Base-by-base conservation (phyloP, 345 rosid genomes). In the Melaleuca quinquenervia region DNA sequence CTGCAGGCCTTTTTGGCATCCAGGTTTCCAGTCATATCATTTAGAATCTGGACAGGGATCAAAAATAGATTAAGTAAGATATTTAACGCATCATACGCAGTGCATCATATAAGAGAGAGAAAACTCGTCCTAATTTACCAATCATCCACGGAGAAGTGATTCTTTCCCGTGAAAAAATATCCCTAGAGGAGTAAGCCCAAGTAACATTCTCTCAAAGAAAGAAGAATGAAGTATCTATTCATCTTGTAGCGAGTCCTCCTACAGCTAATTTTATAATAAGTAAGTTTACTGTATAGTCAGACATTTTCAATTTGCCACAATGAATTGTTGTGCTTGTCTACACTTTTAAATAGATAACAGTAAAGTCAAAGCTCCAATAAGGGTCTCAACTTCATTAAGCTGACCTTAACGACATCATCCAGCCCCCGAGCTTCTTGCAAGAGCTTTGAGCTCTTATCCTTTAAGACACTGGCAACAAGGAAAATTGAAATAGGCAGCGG, bases 381-480 rank as follows among this genome's bases (percentile, higher is more conserved):
- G 80, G 48, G 48, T 70, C 76, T 64, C 48, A 70, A 70, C 80
- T 36, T 70, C 5, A 50, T 64, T 41, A 82, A 52, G 53, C 85
- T 84, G 54, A 56, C 99, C 99, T 94, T 95, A 87, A 97, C 95
- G 83, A 97, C 98, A 53, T 97, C 99, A 82, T 97, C 99, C 13
- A 97, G 92, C 88, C 98, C 98, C 6, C 96, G 93, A 87, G 99
- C 99, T 92, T 97, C 98, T 2, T 89, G 90, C 91, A 92, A 87
- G 76, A 97, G 93, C 92, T 86, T 94, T 52, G 98, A 86, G 90
- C 98, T 96, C 92, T 94, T 95, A 88, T 97, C 99, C 91, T 97
- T 97, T 90, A 97, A 90, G 89, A 97, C 98, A 88, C 98, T 96
- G 84, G 99, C 99, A 85, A 96, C 99, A 86, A 97, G 95, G 92